Conservation (phyloP, 2,329 filamentous ascomycete species). For the Lecanosticta acicola region DNA sequence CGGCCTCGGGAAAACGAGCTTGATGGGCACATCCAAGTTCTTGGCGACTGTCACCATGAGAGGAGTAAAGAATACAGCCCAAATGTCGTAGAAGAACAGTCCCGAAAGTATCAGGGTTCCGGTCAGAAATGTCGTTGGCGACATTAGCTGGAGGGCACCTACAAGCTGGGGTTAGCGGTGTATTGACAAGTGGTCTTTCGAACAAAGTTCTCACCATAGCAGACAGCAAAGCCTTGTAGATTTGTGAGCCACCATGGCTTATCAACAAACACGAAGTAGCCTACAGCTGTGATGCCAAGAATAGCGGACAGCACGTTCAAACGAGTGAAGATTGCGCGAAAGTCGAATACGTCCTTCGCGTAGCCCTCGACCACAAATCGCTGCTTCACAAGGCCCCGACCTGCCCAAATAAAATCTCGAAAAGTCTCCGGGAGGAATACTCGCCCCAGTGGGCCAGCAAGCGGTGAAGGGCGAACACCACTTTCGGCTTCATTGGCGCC, state of each 20-base stretch:
- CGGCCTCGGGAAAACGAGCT: conserved; percentile 75
- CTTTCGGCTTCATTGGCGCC: conserved; percentile 5
- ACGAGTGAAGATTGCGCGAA: conserved; percentile 48
- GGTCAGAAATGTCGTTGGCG: conserved; percentile 79
- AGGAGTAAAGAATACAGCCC: conserved; percentile 84
- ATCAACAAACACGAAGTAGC: conserved; percentile 59
- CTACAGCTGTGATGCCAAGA: conserved; percentile 50
- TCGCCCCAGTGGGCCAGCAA: conserved; percentile 47
- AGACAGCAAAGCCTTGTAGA: conserved; percentile 78
- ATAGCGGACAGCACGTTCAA: conserved; percentile 54
- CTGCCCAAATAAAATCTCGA: conserved; percentile 42
- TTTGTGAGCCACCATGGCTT: conserved; percentile 74
- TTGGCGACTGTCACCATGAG: conserved; percentile 86
- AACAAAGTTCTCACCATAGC: conserved; percentile 49
- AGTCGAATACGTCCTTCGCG: conserved; percentile 40
- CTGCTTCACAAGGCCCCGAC: conserved; percentile 45
- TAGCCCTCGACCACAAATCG: conserved; percentile 49
- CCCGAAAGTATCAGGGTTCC: conserved; percentile 71
- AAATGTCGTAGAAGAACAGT: conserved; percentile 91
- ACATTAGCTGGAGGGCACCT: conserved; percentile 72
- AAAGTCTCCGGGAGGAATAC: conserved; percentile 41
- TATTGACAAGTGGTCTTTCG: not conserved
- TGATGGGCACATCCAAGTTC: conserved; percentile 85
- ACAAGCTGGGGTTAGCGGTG: not conserved
- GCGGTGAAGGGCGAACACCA: conserved; percentile 39